phyloP scores from a whole-genome alignment of 768 basidiomycete species.

The Russula foetens region DNA sequence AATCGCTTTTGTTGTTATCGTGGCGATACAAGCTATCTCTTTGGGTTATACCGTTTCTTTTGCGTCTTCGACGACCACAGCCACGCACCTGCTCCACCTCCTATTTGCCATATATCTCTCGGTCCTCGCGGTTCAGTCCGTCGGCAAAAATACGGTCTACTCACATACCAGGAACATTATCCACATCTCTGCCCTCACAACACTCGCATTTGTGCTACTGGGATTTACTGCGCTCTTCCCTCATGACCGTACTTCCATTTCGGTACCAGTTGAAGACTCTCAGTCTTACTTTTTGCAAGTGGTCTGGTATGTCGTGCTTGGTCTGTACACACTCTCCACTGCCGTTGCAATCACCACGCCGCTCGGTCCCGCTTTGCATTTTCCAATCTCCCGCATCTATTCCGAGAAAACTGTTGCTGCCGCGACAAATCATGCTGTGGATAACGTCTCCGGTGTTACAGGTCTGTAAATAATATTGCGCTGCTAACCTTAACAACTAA shows the following conservation, averaged over 20 bases:
- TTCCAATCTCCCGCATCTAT: constrained; percentile 66
- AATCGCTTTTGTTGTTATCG: constrained; percentile 38
- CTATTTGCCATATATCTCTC: constrained; percentile 54
- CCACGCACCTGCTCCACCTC: constrained; percentile 38
- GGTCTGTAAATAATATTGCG: constrained; percentile 27
- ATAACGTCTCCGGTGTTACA: constrained; percentile 66
- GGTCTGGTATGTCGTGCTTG: constrained; percentile 48
- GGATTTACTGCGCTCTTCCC: constrained; percentile 52
- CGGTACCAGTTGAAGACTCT: constrained; percentile 15
- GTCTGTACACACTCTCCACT: constrained; percentile 40
- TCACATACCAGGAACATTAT: constrained; percentile 34
- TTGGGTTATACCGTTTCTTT: constrained; percentile 46
- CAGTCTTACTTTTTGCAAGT: constrained; percentile 20
- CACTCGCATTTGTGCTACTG: constrained; percentile 39
- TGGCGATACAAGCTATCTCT: constrained; percentile 43
- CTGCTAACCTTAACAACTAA: not conserved
- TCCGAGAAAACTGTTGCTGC: constrained; percentile 56
- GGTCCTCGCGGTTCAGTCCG: constrained; percentile 41
- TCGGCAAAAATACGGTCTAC: constrained; percentile 36
- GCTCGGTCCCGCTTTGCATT: constrained; percentile 67
- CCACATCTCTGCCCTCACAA: constrained; percentile 53
- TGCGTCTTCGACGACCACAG: constrained; percentile 25
- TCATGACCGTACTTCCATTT: constrained; percentile 27
- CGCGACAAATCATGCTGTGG: constrained; percentile 51
- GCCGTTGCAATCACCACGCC: constrained; percentile 45